These are phyloP conservation scores for Aspergillus candidus DNA, from an alignment of 2,329 filamentous ascomycete genomes.

Conservation along the genomic window DNA sequence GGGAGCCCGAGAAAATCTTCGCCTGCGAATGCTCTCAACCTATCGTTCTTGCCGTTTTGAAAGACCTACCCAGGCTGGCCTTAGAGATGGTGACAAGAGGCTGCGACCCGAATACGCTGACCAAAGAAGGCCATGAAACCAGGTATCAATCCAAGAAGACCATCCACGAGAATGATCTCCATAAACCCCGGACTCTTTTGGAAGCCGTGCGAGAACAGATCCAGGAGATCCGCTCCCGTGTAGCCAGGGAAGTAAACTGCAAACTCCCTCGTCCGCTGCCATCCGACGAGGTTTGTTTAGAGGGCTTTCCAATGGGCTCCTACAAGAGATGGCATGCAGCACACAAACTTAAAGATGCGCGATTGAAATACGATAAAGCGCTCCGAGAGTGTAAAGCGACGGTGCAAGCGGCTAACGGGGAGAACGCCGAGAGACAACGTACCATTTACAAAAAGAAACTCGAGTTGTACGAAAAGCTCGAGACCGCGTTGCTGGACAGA, in stretches of 20 bases:
- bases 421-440: conserved; percentile 50
- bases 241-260: no score
- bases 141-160: no score
- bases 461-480: conserved; percentile 49
- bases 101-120: conserved; percentile 59
- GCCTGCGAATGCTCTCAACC: conserved; percentile 54
- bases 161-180: no score
- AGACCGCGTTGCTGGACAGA: conserved; percentile 49
- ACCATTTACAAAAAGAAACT: conserved; percentile 30
- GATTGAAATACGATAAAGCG: conserved; percentile 19
- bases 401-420: conserved; percentile 41
- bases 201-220: conserved; percentile 56
- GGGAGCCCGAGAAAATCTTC: conserved; percentile 38
- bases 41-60: conserved; percentile 54
- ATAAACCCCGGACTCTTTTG: conserved; percentile 40
- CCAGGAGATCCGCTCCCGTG: no score
- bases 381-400: not conserved
- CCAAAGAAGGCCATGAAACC: conserved; percentile 28
- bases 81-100: conserved; percentile 57
- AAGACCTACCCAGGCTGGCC: conserved; percentile 49
- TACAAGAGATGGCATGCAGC: conserved; percentile 55
- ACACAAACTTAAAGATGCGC: conserved; percentile 34
- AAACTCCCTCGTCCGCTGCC: no score
- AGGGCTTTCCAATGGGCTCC: conserved; percentile 45
- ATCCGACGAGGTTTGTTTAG: not conserved